Conservation (phyloP, 192 early-diverging fungal genomes). For the Backusella circina region DNA sequence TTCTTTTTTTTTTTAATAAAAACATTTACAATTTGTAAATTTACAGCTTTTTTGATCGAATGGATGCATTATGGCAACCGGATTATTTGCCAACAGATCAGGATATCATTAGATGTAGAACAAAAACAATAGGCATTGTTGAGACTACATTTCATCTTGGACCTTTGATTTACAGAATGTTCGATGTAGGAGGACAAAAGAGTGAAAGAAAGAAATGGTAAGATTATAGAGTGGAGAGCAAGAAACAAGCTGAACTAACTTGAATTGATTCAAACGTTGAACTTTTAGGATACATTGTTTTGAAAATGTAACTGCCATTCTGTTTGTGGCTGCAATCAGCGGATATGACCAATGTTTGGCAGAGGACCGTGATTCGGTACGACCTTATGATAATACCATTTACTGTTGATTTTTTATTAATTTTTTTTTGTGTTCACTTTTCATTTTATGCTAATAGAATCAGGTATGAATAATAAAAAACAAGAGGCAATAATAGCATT, state of each 20-base stretch:
- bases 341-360: slow-evolving; percentile 58
- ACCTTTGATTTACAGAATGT: slow-evolving; percentile 69
- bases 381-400: slow-evolving; percentile 16
- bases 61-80: slow-evolving; percentile 43
- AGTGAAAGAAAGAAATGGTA: slow-evolving; percentile 96
- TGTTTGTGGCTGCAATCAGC: slow-evolving; percentile 56
- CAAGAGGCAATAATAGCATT: background rate
- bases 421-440: background rate
- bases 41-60: slow-evolving; percentile 45
- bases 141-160: slow-evolving; percentile 55
- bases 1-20: background rate
- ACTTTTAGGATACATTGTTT: slow-evolving; percentile 39
- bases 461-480: slow-evolving; percentile 6
- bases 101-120: slow-evolving; percentile 53
- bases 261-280: background rate
- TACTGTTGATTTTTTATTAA: background rate
- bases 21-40: background rate
- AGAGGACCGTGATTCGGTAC: slow-evolving; percentile 40
- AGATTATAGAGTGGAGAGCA: background rate
- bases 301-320: slow-evolving; percentile 52
- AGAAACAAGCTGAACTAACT: background rate
- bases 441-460: slow-evolving; percentile 11
- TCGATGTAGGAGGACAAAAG: slow-evolving; percentile 97
- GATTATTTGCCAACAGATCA: slow-evolving; percentile 54
- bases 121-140: slow-evolving; percentile 59